phyloP scores from a whole-genome alignment of 2,329 filamentous ascomycete genomes.

The Aspergillus calidoustus region DNA sequence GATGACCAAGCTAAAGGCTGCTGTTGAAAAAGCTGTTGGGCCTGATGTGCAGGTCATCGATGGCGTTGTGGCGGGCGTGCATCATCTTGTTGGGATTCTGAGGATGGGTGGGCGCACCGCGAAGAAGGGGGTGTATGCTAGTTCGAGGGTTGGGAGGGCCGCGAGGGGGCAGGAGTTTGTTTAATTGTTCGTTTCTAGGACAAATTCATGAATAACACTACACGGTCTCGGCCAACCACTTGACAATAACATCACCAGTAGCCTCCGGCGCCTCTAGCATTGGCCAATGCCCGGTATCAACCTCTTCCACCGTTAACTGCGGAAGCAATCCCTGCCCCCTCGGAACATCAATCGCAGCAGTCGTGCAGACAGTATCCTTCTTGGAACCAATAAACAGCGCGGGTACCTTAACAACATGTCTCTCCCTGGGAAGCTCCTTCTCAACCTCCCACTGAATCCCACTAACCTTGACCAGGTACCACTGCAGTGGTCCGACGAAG shows the following conservation, averaged over 20 bases:
- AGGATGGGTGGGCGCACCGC: conserved; percentile 35
- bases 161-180: conserved; percentile 34
- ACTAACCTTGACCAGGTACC: neutral
- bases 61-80: conserved; percentile 51
- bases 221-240: neutral
- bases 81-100: conserved; percentile 32
- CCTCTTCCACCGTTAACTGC: neutral
- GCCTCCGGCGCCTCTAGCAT: neutral
- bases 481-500: neutral
- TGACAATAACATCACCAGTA: neutral
- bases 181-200: too few relatives aligned
- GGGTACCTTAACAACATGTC: neutral
- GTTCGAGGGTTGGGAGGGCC: conserved; percentile 30
- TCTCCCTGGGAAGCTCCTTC: neutral
- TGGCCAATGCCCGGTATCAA: neutral
- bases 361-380: neutral
- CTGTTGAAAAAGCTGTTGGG: conserved; percentile 53
- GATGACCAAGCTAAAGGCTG: conserved; percentile 53
- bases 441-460: neutral
- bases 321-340: neutral
- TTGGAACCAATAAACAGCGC: neutral
- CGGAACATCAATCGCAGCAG: neutral
- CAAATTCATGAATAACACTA: too few relatives aligned
- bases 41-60: conserved; percentile 55
- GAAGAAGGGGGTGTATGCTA: conserved; percentile 35